Evolutionary conservation across 352 stramenopile genomes (phyloP).

Genomic region (Globisporangium megalacanthum): DNA sequence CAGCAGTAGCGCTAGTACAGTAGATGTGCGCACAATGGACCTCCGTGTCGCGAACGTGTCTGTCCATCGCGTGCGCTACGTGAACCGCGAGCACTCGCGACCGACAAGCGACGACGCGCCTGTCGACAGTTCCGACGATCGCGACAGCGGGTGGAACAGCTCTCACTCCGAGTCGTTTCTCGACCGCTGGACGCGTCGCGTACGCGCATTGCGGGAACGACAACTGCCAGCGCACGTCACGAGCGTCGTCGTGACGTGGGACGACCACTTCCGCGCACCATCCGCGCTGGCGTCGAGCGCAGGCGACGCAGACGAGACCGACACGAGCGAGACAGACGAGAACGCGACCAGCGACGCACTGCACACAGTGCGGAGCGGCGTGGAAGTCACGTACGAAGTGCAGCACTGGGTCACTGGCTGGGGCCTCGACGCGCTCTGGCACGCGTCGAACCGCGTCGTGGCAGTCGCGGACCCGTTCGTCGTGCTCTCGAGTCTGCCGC

Average conservation of each 20-base stretch:
- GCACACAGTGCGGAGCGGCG: neutral
- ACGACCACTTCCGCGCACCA: constrained; percentile 39
- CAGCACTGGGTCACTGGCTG: constrained; percentile 67
- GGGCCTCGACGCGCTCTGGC: constrained; percentile 57
- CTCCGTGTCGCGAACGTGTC: constrained; percentile 53
- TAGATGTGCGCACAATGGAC: constrained; percentile 20
- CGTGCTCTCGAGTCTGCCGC: constrained; percentile 43
- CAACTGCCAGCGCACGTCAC: constrained; percentile 20
- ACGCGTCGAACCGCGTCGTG: constrained; percentile 47
- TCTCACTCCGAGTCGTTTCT: constrained; percentile 13
- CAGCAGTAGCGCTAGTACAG: constrained; percentile 14
- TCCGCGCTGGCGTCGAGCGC: neutral
- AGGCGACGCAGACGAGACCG: neutral
- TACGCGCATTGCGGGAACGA: constrained; percentile 8
- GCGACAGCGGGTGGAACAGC: constrained; percentile 6
- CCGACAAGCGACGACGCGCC: constrained; percentile 3
- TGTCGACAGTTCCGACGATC: neutral
- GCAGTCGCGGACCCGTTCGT: constrained; percentile 45
- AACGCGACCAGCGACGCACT: neutral
- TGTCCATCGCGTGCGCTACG: constrained; percentile 53
- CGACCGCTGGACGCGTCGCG: constrained; percentile 7
- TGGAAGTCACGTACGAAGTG: constrained; percentile 43
- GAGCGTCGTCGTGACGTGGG: constrained; percentile 62
- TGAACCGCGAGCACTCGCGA: constrained; percentile 10
- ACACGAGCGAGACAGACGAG: constrained; percentile 1